Evolutionary conservation across 129 eudicot species (phyloP).

Genomic region (Tagetes patula): DNA sequence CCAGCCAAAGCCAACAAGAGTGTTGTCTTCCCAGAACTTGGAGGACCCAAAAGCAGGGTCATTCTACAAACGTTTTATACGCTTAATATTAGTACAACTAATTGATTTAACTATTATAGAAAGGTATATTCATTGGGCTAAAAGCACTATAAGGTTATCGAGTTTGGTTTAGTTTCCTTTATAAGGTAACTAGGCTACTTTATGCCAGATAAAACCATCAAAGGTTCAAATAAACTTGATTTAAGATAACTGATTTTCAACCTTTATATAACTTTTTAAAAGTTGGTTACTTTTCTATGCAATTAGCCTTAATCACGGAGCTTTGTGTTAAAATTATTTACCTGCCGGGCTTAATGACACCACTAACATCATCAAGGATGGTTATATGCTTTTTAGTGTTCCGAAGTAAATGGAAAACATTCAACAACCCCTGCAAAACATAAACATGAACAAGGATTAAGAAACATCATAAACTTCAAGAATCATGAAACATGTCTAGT

Average conservation of each 20-base stretch:
- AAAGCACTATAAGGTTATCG: background rate
- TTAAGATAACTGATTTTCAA: background rate
- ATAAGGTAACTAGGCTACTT: background rate
- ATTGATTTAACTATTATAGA: background rate
- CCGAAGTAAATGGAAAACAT: conserved; percentile 49
- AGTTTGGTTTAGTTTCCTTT: background rate
- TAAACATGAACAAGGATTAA: conserved; percentile 1
- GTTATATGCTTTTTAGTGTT: conserved; percentile 57
- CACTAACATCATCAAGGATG: conserved; percentile 75
- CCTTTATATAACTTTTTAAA: background rate
- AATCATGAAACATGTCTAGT: background rate
- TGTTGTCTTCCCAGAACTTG: conserved; percentile 89
- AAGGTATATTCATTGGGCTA: conserved; percentile 8
- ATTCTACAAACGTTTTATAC: conserved; percentile 33
- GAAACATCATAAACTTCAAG: background rate
- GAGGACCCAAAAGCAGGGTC: conserved; percentile 94
- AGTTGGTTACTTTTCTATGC: conserved; percentile 1
- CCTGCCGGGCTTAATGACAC: conserved; percentile 83
- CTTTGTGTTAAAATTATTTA: conserved; percentile 26
- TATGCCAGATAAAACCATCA: background rate
- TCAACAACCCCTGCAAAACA: conserved; percentile 45
- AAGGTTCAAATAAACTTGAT: background rate
- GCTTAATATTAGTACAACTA: background rate
- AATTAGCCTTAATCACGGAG: conserved; percentile 1
- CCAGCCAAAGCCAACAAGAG: conserved; percentile 44